Conservation (phyloP, 352 stramenopile genomes). For the Pythium guiyangense region DNA sequence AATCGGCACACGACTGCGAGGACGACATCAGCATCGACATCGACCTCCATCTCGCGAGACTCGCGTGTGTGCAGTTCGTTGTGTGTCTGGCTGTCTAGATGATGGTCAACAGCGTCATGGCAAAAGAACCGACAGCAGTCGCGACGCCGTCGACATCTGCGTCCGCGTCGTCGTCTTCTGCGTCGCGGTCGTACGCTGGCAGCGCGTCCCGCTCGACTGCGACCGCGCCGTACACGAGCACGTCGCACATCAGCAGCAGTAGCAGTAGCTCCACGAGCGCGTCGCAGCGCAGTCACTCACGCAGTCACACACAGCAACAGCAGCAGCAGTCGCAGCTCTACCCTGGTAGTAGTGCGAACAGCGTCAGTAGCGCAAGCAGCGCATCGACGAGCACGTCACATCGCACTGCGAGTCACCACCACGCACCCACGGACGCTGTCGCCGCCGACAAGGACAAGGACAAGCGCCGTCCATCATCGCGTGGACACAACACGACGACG, state of each 20-base stretch:
- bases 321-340: conserved; percentile 1
- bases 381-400: conserved; percentile 9
- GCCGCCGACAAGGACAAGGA: conserved; percentile 6
- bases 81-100: too few species aligned
- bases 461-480: conserved; percentile 7
- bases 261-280: neutral
- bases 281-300: conserved; percentile 5
- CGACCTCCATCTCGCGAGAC: too few species aligned
- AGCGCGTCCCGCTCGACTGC: conserved; percentile 3
- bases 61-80: too few species aligned
- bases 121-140: neutral
- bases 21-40: too few species aligned
- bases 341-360: conserved; percentile 11
- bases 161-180: neutral
- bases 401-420: conserved; percentile 7
- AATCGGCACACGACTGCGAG: too few species aligned
- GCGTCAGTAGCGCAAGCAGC: conserved; percentile 12
- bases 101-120: conserved; percentile 9
- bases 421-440: neutral
- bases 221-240: neutral
- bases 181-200: conserved; percentile 1
- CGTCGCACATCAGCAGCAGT: neutral
- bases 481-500: conserved; percentile 10
- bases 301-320: neutral
- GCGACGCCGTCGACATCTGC: neutral